These are phyloP conservation scores for Oryza glumipatula DNA, from an alignment of 176 grass and related monocot species.

Conservation along the genomic window DNA sequence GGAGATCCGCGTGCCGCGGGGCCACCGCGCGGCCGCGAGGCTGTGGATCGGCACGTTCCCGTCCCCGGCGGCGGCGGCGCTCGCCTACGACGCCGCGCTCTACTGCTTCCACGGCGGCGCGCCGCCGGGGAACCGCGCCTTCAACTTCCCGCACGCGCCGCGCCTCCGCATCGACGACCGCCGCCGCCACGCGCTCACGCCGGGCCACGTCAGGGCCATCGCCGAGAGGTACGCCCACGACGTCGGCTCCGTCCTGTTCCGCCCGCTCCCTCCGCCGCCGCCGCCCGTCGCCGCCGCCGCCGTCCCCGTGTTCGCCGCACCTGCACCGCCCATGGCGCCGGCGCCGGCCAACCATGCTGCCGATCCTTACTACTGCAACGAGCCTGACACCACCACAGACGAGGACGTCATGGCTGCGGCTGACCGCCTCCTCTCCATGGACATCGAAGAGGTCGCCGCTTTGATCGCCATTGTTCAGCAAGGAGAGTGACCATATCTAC, in stretches of 20 bases:
- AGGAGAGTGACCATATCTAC: not conserved
- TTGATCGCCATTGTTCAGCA: not conserved
- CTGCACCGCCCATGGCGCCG: not conserved
- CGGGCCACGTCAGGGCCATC: constrained; percentile 39
- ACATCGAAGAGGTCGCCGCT: not conserved
- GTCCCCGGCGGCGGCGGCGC: constrained; percentile 23
- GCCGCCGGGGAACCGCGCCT: not conserved
- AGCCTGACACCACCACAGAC: not conserved
- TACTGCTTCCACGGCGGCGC: constrained; percentile 43
- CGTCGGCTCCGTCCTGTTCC: not conserved
- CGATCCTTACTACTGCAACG: not conserved
- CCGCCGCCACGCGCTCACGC: not conserved
- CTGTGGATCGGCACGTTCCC: constrained; percentile 46
- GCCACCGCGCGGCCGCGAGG: not conserved
- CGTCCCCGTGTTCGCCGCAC: not conserved
- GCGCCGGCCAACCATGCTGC: not conserved
- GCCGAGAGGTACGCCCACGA: constrained; percentile 3
- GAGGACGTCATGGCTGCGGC: constrained; percentile 1
- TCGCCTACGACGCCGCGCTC: constrained; percentile 44
- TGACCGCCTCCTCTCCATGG: constrained; percentile 4
- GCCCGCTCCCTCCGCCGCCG: not conserved
- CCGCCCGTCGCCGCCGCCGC: too few relatives aligned
- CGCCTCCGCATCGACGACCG: constrained; percentile 20
- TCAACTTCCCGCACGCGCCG: not conserved
- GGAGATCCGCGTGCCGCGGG: constrained; percentile 48